Percentiles rank a stretch among this genome's conserved stretches.
Conservation (phyloP, 2,329 filamentous ascomycete genomes). For the Alternaria postmessia region DNA sequence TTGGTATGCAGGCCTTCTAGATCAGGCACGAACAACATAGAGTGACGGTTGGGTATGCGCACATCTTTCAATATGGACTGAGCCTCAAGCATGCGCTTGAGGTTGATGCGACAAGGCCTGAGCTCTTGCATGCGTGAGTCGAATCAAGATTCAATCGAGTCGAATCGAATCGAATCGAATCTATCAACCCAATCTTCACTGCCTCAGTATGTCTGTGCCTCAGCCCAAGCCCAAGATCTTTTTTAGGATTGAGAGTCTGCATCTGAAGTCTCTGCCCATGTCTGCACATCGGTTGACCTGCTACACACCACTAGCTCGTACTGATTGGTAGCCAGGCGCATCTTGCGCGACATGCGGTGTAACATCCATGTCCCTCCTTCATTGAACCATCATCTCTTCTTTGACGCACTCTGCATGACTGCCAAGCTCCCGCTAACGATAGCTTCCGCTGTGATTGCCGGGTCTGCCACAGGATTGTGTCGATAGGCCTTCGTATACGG, state of each 20-base stretch:
- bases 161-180: neutral
- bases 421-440: neutral
- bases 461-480: neutral
- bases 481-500: neutral
- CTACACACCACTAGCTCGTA: neutral
- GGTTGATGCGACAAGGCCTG: neutral
- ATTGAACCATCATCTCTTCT: neutral
- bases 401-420: conserved; percentile 2
- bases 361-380: neutral
- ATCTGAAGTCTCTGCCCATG: neutral
- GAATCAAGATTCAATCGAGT: neutral
- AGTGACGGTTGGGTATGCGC: neutral
- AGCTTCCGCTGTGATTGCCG: conserved; percentile 4
- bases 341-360: conserved; percentile 1
- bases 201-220: neutral
- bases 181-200: neutral
- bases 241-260: neutral
- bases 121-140: neutral
- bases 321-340: neutral
- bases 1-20: neutral
- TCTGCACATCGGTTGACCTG: neutral
- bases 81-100: neutral
- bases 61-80: neutral
- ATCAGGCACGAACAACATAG: neutral
- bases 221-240: neutral